phyloP scores from a whole-genome alignment of 2,329 filamentous ascomycete genomes.

The Hypoxylon sp. region DNA sequence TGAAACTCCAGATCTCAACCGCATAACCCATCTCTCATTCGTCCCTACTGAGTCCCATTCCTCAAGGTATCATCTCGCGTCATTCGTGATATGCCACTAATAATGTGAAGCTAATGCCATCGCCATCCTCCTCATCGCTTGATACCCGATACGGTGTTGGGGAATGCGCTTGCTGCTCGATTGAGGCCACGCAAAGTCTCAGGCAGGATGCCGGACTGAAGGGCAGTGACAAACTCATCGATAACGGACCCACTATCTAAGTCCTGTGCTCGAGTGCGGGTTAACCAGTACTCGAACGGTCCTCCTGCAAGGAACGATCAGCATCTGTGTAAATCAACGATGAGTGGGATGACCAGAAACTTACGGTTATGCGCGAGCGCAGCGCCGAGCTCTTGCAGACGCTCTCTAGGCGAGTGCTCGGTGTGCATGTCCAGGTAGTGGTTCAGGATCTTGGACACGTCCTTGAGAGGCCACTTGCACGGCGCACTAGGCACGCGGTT shows the following conservation, averaged over 20 bases:
- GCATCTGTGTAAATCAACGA: neutral
- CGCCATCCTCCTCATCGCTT: neutral
- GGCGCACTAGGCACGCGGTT: constrained; percentile 61
- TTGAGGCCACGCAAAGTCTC: constrained; percentile 55
- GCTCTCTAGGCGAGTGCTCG: constrained; percentile 60
- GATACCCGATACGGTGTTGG: constrained; percentile 46
- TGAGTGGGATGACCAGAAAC: constrained; percentile 36
- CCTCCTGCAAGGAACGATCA: constrained; percentile 53
- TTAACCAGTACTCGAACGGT: constrained; percentile 65
- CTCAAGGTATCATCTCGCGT: constrained; percentile 1
- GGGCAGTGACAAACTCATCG: constrained; percentile 55
- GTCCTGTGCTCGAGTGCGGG: constrained; percentile 58
- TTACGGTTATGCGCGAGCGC: constrained; percentile 61
- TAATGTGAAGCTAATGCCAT: neutral
- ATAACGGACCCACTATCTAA: constrained; percentile 55
- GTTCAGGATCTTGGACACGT: constrained; percentile 63
- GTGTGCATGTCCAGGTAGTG: constrained; percentile 64
- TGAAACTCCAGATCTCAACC: neutral
- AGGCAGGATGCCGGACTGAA: constrained; percentile 58
- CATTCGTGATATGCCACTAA: neutral
- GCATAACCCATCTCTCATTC: neutral
- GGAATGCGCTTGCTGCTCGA: constrained; percentile 56
- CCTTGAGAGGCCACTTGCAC: constrained; percentile 64
- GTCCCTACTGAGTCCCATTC: neutral
- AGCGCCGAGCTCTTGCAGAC: constrained; percentile 61